phyloP scores from a whole-genome alignment of 2,329 filamentous ascomycete genomes.

The Aspergillus puulaauensis region DNA sequence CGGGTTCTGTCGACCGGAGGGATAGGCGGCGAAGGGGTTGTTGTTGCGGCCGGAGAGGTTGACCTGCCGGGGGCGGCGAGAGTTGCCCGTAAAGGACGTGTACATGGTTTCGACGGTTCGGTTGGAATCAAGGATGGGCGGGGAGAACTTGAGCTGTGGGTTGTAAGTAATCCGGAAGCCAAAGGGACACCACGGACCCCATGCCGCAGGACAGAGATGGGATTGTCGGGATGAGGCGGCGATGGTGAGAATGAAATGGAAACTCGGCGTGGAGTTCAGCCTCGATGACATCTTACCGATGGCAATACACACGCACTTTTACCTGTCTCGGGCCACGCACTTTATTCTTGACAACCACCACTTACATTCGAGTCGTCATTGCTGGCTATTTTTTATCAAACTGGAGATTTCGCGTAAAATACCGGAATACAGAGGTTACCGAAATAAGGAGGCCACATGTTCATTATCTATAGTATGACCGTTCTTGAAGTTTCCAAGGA shows the following conservation, averaged over 20 bases:
- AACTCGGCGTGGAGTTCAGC: slow-evolving; percentile 5
- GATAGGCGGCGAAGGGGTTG: slow-evolving; percentile 71
- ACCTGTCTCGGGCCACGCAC: slow-evolving; percentile 1
- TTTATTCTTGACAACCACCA: too few relatives aligned
- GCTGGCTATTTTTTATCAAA: too few relatives aligned
- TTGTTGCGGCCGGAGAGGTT: slow-evolving; percentile 83
- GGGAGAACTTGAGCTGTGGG: slow-evolving; percentile 4
- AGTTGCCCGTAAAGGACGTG: slow-evolving; percentile 84
- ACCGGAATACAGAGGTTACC: too few relatives aligned
- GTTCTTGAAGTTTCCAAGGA: too few relatives aligned
- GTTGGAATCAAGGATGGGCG: slow-evolving; percentile 8
- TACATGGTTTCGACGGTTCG: slow-evolving; percentile 63
- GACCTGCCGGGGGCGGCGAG: slow-evolving; percentile 82
- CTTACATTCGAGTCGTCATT: too few relatives aligned
- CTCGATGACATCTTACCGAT: slow-evolving; percentile 5
- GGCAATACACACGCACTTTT: not conserved
- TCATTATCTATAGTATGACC: too few relatives aligned
- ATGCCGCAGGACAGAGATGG: slow-evolving; percentile 19
- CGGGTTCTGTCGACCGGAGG: slow-evolving; percentile 57
- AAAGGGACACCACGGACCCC: slow-evolving; percentile 19
- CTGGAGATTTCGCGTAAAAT: too few relatives aligned
- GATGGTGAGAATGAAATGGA: not conserved
- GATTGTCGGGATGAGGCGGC: not conserved
- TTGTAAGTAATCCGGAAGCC: slow-evolving; percentile 8
- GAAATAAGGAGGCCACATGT: too few relatives aligned